These are phyloP conservation scores for Haematococcus lacustris DNA, from an alignment of 139 green algal species.

Conservation along the genomic window DNA sequence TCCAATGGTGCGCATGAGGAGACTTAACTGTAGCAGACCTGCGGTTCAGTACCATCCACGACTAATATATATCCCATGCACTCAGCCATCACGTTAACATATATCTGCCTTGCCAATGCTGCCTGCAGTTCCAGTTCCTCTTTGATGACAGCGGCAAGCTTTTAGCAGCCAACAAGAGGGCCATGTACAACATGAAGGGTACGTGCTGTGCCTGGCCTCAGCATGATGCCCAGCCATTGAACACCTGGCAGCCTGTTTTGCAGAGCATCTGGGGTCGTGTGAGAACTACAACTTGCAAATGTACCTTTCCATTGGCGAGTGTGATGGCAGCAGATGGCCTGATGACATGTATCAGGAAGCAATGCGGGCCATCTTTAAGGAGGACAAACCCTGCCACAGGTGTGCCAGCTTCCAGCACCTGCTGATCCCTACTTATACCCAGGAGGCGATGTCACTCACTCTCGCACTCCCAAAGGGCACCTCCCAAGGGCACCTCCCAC, in stretches of 20 bases:
- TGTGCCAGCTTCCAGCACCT: neutral
- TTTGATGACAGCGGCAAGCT: slow-evolving; percentile 50
- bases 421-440: too few relatives aligned
- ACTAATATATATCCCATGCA: too few relatives aligned
- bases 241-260: neutral
- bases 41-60: too few relatives aligned
- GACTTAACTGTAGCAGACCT: too few relatives aligned
- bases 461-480: too few relatives aligned
- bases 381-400: slow-evolving; percentile 38
- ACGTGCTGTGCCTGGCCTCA: neutral
- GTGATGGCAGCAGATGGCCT: slow-evolving; percentile 24
- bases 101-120: too few relatives aligned
- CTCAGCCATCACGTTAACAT: too few relatives aligned
- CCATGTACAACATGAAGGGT: slow-evolving; percentile 45
- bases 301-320: slow-evolving; percentile 46
- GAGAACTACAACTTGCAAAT: slow-evolving; percentile 36
- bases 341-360: slow-evolving; percentile 35
- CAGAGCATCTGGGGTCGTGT: slow-evolving; percentile 40
- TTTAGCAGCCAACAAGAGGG: slow-evolving; percentile 47
- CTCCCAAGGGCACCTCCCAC: too few relatives aligned
- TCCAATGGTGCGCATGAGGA: too few relatives aligned
- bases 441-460: too few relatives aligned
- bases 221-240: neutral
- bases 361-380: slow-evolving; percentile 35
- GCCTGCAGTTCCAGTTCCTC: slow-evolving; percentile 63